Conservation (phyloP, 257 asterid genomes). For the Ligustrum vulgare region DNA sequence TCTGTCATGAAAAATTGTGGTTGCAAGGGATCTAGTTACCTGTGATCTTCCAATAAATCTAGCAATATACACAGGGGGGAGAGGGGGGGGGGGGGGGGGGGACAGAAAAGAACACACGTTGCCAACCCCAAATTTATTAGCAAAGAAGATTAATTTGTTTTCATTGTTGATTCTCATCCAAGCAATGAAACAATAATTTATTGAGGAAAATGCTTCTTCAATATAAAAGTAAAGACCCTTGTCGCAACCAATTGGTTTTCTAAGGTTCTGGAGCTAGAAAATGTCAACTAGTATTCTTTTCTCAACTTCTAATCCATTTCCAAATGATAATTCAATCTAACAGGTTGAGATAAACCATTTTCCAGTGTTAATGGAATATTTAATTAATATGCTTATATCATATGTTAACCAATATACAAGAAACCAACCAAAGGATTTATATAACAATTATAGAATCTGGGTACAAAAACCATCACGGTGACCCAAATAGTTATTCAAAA, state of each 20-base stretch:
- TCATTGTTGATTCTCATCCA: background rate
- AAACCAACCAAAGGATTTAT: background rate
- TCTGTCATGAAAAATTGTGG: background rate
- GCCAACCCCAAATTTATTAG: background rate
- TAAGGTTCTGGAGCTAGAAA: background rate
- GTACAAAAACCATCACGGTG: slow-evolving; percentile 8
- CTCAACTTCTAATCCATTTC: slow-evolving; percentile 20
- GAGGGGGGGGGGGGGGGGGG: too few relatives aligned
- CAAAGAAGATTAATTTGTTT: background rate
- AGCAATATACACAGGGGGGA: too few relatives aligned
- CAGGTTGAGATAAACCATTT: background rate
- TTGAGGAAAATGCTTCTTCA: background rate
- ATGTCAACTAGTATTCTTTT: background rate
- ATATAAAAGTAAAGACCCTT: background rate
- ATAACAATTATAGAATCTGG: background rate
- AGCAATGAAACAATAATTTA: background rate
- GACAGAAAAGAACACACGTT: background rate
- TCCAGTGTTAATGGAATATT: background rate
- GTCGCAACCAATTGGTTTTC: background rate
- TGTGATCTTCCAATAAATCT: background rate
- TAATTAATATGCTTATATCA: background rate
- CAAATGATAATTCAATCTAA: background rate
- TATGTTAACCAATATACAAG: background rate
- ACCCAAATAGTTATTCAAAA: slow-evolving; percentile 1
- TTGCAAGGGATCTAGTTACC: background rate